Conservation (phyloP, 371 early-diverging fungal species). For the Rhizopus arrhizus region DNA sequence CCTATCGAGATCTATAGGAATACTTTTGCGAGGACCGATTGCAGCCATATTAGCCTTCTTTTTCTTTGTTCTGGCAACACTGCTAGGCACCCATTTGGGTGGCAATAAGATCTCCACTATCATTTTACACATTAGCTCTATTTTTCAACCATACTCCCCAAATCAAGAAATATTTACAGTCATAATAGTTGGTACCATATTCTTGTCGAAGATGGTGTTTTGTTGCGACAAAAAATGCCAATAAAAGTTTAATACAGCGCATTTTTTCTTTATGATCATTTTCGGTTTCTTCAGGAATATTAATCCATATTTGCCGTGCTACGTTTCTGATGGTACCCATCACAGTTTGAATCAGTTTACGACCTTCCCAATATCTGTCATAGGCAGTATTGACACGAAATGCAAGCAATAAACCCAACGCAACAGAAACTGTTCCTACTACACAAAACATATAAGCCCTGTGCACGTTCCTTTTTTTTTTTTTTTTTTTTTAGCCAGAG, state of each 20-base stretch:
- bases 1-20: neutral
- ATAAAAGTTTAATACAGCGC: constrained; percentile 70
- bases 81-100: constrained; percentile 34
- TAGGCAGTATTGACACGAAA: constrained; percentile 83
- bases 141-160: no score
- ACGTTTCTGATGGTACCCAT: constrained; percentile 62
- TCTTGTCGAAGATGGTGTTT: constrained; percentile 78
- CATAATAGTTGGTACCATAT: constrained; percentile 56
- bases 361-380: constrained; percentile 78
- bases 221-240: constrained; percentile 69
- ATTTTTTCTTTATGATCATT: constrained; percentile 65
- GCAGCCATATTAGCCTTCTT: neutral
- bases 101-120: constrained; percentile 54
- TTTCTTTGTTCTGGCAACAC: constrained; percentile 7
- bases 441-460: neutral
- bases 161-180: constrained; percentile 32
- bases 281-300: constrained; percentile 48
- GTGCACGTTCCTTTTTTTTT: neutral
- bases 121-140: neutral
- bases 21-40: neutral
- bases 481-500: neutral
- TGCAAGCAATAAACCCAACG: constrained; percentile 72
- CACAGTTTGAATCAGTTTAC: constrained; percentile 65
- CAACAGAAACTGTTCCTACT: constrained; percentile 63
- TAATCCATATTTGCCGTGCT: constrained; percentile 69